Evolutionary conservation across 768 basidiomycete species (phyloP), one percentile per base, ranked within the genome.

Genomic region (Russula olivacea): DNA sequence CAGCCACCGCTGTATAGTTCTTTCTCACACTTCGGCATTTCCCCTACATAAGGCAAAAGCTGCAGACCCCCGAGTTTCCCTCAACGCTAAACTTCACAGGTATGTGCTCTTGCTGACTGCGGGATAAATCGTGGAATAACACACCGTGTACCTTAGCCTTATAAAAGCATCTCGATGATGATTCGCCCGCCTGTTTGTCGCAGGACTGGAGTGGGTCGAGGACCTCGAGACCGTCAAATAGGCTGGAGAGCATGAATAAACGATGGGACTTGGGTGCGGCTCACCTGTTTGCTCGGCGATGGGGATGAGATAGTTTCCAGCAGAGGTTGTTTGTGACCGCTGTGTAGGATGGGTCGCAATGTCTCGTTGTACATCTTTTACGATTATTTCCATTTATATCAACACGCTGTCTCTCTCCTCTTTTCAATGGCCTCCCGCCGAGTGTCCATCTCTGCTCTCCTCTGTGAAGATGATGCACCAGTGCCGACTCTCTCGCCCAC

Each of bases 261-360:
- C 74, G 83, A 90, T 85, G 86, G 82, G 89, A 89, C 87, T 88
- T 91, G 90, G 90, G 90, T 91, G 89, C 89, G 90, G 80, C 79
- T 78, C 71, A 70, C 77, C 74, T 76, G 78, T 75, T 64, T 40
- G 71, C 72, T 64, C 70, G 59, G 61, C 62, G 69, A 72, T 73
- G 68, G 70, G 74, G 68, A 70, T 74, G n/a, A 28, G 9, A 38
- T n/a, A 30, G 53, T 60, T 72, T 71, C 68, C 72, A 71, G 71
- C 78, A 78, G 70, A 63, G 75, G 75, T 78, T 75, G 79, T 91
- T 88, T 83, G 83, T 80, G 81, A 83, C 76, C 73, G 69, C 79
- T 80, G 80, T 74, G 72, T 89, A 88, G 85, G 81, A 77, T 72
- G 70, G 76, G 80, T 81, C 87, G 90, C 90, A 92, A 91, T 90